Base-by-base conservation (phyloP, 768 basidiomycete species). In the Phaeolepiota aurea region DNA sequence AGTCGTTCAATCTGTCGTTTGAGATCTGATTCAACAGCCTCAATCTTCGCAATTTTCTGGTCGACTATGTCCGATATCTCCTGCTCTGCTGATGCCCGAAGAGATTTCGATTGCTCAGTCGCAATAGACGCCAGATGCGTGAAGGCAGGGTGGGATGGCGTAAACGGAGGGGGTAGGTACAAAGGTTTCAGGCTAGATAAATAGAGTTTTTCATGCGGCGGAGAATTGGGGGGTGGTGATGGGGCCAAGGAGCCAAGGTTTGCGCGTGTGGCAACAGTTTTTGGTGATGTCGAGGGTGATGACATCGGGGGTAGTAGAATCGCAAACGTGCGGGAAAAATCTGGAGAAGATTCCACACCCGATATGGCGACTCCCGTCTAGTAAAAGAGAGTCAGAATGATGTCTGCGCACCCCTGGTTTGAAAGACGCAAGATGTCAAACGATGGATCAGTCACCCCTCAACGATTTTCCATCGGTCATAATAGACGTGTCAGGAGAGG, bases 131-230 rank as follows among this genome's bases (percentile, higher is more conserved):
- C 69, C 21, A 89, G 65, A 54, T 84, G 77, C 32, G 65, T 46
- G 52, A 88, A 89, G 31, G 78, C 73, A 4, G 77, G 76, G 49
- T 89, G 82, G 13, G 80, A 76, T 4, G 87, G 80, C 0, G 81
- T 74, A 58, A 84, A 88, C 13, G 87, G 86, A 15, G 81, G 76
- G 13, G 85, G 85, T 19, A 78, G 76, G 54, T 87, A 82, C 28
- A 88, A 59, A 3, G 80, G 70, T 28, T 71, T 69, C 46, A 83
- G 48, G 42, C 68, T 58, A 28, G 76, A 70, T 32, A 88, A 63
- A 54, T 71, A 69, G 33, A 61, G 52, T 14, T 15, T 7, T 28
- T 28, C 33, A 49, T 43, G 45, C 13, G 61, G 51, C 20, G 55
- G 45, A n/a, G n/a, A n/a, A n/a, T n/a, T n/a, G 34, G 58, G 55